Evolutionary conservation across 75 land plant species (phyloP), one percentile per base, ranked within the genome.

Genomic region (Sequoia sempervirens): DNA sequence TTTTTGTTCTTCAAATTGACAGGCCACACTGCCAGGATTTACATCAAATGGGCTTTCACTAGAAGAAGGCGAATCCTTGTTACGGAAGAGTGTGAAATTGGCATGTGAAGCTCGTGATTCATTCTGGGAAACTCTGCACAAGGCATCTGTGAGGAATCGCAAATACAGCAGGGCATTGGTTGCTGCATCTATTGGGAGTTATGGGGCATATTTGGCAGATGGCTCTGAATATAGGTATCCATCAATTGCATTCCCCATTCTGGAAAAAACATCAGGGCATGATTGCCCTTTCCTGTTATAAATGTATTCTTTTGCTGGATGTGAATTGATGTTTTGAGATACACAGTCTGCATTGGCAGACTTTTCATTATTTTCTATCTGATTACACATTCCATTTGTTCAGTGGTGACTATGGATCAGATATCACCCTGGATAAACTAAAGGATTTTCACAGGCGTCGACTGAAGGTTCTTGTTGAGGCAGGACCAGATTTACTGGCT

Each of bases 171-270:
- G 90, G 30, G 93, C 95, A 38, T 82, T 97, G 84, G 93, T 97
- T 56, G 98, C 94, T 87, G 99, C 99, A 23, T 97, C 98, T 14
- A 89, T 97, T 84, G 99, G 96, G 66, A 94, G 98, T 85, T 97
- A 97, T 87, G 99, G 99, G 76, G 99, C 99, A 32, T 97, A 94
- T 86, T 89, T 97, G 73, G 99, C 99, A 50, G 99, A 97, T 93
- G 98, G 99, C 53, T 97, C 99, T 32, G 99, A 97, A 81, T 97
- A 97, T 87, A 97, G 93, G 99, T 97, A 83, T 26, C 26, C 40
- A 32, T 32, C 82, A 36, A n/a, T 53, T 17, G 13, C 50, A 34
- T 36, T 53, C 32, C 40, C 36, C 40, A 30, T 81, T 53, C 64
- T 52, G 32, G n/a, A 23, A 38, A 34, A 15, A 30, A 17, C 54